phyloP scores from a whole-genome alignment of 108 stramenopile genomes.

The Nitzschia sp. region DNA sequence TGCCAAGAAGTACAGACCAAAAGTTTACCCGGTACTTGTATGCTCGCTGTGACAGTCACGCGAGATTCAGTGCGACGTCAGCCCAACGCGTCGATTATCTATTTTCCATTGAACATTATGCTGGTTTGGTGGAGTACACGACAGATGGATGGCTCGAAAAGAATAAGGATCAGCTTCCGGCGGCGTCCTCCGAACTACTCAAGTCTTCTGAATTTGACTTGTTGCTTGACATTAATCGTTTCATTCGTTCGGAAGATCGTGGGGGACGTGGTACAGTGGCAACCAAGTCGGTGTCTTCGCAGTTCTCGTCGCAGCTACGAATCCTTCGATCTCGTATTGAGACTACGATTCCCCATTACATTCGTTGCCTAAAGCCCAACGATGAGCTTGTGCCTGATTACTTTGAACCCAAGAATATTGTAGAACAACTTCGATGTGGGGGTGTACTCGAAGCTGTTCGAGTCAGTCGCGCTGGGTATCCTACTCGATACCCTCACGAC shows the following conservation, averaged over 20 bases:
- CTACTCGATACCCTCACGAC: conserved; percentile 89
- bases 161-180: conserved; percentile 89
- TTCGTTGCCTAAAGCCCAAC: conserved; percentile 93
- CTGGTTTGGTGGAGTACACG: conserved; percentile 87
- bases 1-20: conserved; percentile 89
- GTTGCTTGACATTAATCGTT: conserved; percentile 54
- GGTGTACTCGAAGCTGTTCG: conserved; percentile 97
- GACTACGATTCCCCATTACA: conserved; percentile 84
- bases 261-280: conserved; percentile 75
- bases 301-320: conserved; percentile 84
- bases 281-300: conserved; percentile 79
- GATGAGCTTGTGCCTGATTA: conserved; percentile 77
- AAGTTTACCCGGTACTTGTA: conserved; percentile 91
- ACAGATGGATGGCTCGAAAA: conserved; percentile 87
- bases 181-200: conserved; percentile 68
- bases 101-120: conserved; percentile 92
- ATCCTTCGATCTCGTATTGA: conserved; percentile 85
- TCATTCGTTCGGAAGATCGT: conserved; percentile 72
- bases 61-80: conserved; percentile 70
- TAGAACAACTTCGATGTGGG: conserved; percentile 91
- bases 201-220: conserved; percentile 68
- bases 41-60: conserved; percentile 72
- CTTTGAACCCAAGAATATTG: conserved; percentile 88
- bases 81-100: conserved; percentile 71
- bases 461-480: conserved; percentile 95